phyloP scores from a whole-genome alignment of 805 yeast genomes.

The Yarrowia phangngaensis region DNA sequence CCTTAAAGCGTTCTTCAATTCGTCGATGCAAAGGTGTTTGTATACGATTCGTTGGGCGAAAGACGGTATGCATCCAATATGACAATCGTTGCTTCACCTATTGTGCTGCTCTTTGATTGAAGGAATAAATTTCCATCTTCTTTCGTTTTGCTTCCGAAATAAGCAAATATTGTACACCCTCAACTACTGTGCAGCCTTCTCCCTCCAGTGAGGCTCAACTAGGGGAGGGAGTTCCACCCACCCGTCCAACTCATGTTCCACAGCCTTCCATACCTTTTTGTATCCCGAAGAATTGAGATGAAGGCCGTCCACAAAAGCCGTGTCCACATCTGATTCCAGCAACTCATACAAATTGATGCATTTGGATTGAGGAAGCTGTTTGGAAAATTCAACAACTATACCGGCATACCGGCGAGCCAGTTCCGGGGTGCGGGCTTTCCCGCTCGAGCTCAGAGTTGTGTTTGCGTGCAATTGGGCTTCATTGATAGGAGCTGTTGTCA shows the following conservation, averaged over 20 bases:
- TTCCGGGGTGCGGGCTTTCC: slow-evolving; percentile 7
- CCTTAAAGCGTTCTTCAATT: no score
- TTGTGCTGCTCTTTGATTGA: no score
- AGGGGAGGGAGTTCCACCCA: slow-evolving; percentile 12
- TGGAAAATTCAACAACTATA: slow-evolving; percentile 3
- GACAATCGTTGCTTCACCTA: no score
- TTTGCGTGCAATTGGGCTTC: slow-evolving; percentile 5
- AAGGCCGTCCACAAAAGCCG: slow-evolving; percentile 9
- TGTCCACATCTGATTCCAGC: not conserved
- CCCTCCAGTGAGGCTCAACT: slow-evolving; percentile 19
- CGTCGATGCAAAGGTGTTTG: no score
- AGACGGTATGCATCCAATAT: no score
- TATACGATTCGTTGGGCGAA: no score
- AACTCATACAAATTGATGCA: slow-evolving; percentile 6
- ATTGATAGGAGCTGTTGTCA: slow-evolving; percentile 16
- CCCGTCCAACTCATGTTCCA: slow-evolving; percentile 4
- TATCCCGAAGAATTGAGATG: slow-evolving; percentile 13
- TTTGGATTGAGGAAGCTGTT: slow-evolving; percentile 10
- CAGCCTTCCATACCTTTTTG: slow-evolving; percentile 20
- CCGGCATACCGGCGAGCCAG: slow-evolving; percentile 19
- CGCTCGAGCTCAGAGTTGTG: slow-evolving; percentile 4
- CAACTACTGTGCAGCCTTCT: slow-evolving; percentile 7
- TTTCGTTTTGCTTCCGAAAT: not conserved
- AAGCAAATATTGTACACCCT: not conserved
- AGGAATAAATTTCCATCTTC: not conserved